phyloP scores from a whole-genome alignment of 2,329 filamentous ascomycete genomes.

The Fusarium nodosum region DNA sequence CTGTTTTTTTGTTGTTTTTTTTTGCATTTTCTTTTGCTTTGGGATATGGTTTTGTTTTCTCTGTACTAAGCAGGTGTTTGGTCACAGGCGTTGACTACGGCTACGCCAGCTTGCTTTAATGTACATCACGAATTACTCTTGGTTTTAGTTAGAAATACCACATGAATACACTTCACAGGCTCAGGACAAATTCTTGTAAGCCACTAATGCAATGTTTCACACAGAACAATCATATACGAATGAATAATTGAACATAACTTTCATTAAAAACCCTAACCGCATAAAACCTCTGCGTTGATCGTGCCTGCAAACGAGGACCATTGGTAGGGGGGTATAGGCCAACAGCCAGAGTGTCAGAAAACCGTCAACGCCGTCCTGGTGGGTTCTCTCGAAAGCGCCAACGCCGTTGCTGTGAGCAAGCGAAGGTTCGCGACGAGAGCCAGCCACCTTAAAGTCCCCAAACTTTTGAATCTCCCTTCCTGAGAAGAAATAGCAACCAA shows the following conservation, averaged over 20 bases:
- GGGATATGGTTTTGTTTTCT: conserved; percentile 6
- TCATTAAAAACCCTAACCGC: conserved; percentile 55
- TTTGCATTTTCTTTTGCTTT: neutral
- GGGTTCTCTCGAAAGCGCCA: conserved; percentile 48
- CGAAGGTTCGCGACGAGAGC: conserved; percentile 43
- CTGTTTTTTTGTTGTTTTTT: neutral
- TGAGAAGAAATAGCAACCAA: conserved; percentile 57
- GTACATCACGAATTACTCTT: conserved; percentile 12
- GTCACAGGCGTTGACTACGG: conserved; percentile 16
- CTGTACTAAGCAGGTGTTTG: conserved; percentile 20
- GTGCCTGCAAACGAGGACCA: conserved; percentile 55
- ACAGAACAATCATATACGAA: neutral
- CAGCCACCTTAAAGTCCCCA: conserved; percentile 50
- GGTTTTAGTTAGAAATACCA: conserved; percentile 22
- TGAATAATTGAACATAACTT: conserved; percentile 48
- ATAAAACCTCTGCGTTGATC: conserved; percentile 54
- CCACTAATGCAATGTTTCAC: neutral
- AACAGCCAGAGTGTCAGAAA: conserved; percentile 58
- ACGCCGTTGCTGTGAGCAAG: conserved; percentile 42
- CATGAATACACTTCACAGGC: neutral
- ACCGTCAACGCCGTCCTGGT: conserved; percentile 59
- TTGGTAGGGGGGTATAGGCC: conserved; percentile 59
- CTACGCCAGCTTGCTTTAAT: conserved; percentile 8
- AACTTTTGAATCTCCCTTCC: conserved; percentile 56
- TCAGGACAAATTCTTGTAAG: neutral